phyloP scores from a whole-genome alignment of 2,329 filamentous ascomycete species.

The Phaeosphaeriaceae sp. region DNA sequence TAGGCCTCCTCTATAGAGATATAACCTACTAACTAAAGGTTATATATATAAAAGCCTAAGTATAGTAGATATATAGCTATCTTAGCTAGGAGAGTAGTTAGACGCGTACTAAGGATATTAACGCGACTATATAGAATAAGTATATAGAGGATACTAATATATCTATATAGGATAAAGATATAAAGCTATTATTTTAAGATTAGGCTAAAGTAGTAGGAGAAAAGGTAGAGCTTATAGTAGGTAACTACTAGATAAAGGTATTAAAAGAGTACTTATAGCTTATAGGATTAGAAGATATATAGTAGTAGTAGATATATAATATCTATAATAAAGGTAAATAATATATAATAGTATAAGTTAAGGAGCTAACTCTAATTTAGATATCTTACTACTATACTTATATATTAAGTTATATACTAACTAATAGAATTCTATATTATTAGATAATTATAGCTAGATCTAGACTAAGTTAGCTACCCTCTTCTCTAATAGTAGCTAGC shows the following conservation, averaged over 20 bases:
- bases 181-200: not conserved
- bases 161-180: no score
- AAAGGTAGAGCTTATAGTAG: not conserved
- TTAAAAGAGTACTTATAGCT: conserved; percentile 1
- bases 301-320: not conserved
- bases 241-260: not conserved
- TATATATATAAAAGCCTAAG: no score
- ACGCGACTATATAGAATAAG: no score
- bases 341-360: not conserved
- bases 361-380: not conserved
- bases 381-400: not conserved
- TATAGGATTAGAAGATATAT: not conserved
- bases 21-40: not conserved
- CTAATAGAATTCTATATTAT: not conserved
- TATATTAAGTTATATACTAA: no score
- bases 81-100: no score
- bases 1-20: not conserved
- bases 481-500: not conserved
- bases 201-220: not conserved
- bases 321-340: no score
- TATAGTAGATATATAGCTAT: no score
- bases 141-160: no score
- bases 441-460: conserved; percentile 2
- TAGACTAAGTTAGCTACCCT: conserved; percentile 3
- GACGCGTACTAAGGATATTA: no score